Conservation (phyloP, 257 asterid species). For the Paraleonurus japonicus region DNA sequence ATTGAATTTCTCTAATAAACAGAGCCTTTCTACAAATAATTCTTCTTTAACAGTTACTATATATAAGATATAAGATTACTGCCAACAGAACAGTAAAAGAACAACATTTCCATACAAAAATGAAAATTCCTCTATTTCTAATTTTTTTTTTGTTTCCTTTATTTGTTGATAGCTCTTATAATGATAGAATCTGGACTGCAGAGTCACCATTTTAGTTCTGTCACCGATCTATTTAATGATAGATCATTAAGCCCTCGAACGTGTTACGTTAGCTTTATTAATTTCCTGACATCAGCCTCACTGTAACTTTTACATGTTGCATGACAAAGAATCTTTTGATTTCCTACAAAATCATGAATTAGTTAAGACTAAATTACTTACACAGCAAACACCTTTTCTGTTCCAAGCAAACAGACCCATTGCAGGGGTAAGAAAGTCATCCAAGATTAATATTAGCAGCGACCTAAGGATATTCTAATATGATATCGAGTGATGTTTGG, state of each 20-base stretch:
- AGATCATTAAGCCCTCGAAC: slow-evolving; percentile 2
- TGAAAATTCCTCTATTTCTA: background rate
- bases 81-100: background rate
- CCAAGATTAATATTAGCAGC: background rate
- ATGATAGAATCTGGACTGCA: too few species aligned
- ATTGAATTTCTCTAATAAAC: background rate
- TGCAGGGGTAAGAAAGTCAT: background rate
- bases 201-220: background rate
- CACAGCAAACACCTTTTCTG: background rate
- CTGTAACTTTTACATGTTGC: background rate
- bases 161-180: too few species aligned
- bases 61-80: background rate
- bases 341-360: background rate
- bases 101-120: background rate
- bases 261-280: background rate
- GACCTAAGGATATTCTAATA: background rate
- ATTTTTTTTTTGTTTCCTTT: background rate
- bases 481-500: background rate
- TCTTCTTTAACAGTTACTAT: background rate
- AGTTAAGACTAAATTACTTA: background rate
- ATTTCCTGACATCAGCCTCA: background rate
- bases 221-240: background rate
- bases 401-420: background rate
- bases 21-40: background rate
- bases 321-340: background rate